Evolutionary conservation across 2,329 filamentous ascomycete genomes (phyloP).

Genomic region (Paramyrothecium sp.): DNA sequence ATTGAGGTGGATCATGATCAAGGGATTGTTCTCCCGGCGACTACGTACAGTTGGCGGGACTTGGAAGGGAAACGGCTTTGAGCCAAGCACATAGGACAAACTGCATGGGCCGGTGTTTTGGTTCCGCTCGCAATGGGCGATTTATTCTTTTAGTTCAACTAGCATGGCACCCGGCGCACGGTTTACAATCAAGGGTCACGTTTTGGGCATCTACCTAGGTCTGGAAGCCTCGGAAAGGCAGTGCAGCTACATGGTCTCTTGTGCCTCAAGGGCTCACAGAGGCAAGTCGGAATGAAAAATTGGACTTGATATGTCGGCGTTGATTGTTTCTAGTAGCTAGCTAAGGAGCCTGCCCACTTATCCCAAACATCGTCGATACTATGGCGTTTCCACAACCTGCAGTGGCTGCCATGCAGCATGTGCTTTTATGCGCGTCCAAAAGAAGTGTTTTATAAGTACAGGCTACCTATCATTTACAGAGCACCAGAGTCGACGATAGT

Average conservation of each 20-base stretch:
- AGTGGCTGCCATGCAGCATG: neutral
- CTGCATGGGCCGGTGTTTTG: neutral
- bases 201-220: too few species aligned
- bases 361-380: slow-evolving; percentile 15
- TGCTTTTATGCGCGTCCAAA: slow-evolving; percentile 1
- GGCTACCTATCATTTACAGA: slow-evolving; percentile 35
- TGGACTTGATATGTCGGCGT: slow-evolving; percentile 7
- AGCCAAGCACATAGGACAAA: too few species aligned
- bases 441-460: slow-evolving; percentile 4
- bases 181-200: neutral
- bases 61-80: too few species aligned
- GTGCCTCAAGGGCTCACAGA: slow-evolving; percentile 2
- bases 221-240: too few species aligned
- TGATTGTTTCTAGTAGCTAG: slow-evolving; percentile 16
- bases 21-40: too few species aligned
- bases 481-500: slow-evolving; percentile 56
- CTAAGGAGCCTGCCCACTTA: slow-evolving; percentile 11
- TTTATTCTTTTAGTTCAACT: neutral
- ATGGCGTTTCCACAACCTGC: slow-evolving; percentile 12
- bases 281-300: neutral
- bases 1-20: neutral
- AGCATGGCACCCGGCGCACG: neutral
- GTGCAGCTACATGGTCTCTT: neutral
- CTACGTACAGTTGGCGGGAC: too few species aligned
- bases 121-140: neutral